Evolutionary conservation across 371 early-diverging fungal species (phyloP), one percentile per base, ranked within the genome.

Genomic region (Syncephalis plumigaleata): DNA sequence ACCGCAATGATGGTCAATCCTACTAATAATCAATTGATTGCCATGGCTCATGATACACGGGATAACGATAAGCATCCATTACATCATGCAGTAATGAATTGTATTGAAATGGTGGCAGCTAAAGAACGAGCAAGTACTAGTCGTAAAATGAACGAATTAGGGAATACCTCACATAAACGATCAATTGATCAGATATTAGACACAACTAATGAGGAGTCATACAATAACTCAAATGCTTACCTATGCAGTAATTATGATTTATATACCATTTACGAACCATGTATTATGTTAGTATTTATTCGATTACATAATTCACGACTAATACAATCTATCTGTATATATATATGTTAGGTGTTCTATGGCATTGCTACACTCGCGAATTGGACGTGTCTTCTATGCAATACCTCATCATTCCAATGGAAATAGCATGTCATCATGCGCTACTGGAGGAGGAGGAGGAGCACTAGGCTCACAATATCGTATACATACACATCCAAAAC

Each of bases 311-410:
- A n/a, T n/a, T 11, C 31, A 31, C 31, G 4, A 31, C 4, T 11
- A 31, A 7, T 31, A 31, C 11, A 7, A 31, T 7, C 31, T 31
- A 31, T 7, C 11, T 31, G n/a, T n/a, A n/a, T n/a, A n/a, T 26
- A 25, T 31, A 16, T n/a, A n/a, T 26, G 15, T 1, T 48, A 77
- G 78, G 75, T 82, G 85, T 53, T 60, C 80, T 1, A 84, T 84
- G 85, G 82, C 79, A 0, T 53, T 84, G 16, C 70, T 84, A 4
- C 85, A 84, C 61, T 84, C 85, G 3, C 68, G 85, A 15, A 68
- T 84, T 18, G 68, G 71, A 5, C 71, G 81, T 16, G 85, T 84
- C 5, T 82, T 81, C 57, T 84, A 81, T 42, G 31, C 31, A 31
- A 4, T 31, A 31, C 64, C 63, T 26, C 56, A 61, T 40, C 65